Conservation (phyloP, 345 rosid species). For the Acer campestre region DNA sequence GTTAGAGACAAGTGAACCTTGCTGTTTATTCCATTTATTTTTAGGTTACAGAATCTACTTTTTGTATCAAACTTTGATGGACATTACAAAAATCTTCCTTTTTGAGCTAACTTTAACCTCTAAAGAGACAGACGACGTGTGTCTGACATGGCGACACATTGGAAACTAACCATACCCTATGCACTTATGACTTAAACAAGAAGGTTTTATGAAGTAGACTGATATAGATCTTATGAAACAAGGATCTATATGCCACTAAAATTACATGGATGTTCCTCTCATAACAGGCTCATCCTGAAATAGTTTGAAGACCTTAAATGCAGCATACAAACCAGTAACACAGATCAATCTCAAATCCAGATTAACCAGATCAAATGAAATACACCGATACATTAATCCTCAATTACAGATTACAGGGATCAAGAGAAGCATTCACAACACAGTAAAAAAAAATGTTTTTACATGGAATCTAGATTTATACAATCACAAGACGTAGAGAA, state of each 20-base stretch:
- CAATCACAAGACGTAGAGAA: neutral
- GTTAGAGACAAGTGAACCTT: neutral
- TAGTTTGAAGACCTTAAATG: neutral
- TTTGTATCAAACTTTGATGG: constrained; percentile 11
- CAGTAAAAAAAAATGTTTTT: neutral
- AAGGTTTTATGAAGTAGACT: neutral
- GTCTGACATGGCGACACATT: too few relatives aligned
- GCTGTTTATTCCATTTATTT: constrained; percentile 1
- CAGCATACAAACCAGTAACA: neutral
- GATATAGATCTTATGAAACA: neutral
- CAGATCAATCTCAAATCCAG: neutral
- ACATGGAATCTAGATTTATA: constrained; percentile 1
- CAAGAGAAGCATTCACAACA: neutral
- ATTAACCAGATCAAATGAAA: neutral
- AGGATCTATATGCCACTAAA: neutral
- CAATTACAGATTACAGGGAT: neutral
- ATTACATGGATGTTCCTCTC: neutral
- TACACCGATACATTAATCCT: neutral
- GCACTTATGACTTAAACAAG: too few relatives aligned
- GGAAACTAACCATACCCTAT: too few relatives aligned
- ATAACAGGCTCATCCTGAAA: neutral
- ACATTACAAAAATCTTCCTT: neutral
- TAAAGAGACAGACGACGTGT: too few relatives aligned
- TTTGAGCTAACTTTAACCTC: neutral
- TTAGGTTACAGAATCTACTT: constrained; percentile 19